These are phyloP conservation scores for Ceratocystis ficicola DNA, from an alignment of 2,329 filamentous ascomycete genomes.

Conservation along the genomic window DNA sequence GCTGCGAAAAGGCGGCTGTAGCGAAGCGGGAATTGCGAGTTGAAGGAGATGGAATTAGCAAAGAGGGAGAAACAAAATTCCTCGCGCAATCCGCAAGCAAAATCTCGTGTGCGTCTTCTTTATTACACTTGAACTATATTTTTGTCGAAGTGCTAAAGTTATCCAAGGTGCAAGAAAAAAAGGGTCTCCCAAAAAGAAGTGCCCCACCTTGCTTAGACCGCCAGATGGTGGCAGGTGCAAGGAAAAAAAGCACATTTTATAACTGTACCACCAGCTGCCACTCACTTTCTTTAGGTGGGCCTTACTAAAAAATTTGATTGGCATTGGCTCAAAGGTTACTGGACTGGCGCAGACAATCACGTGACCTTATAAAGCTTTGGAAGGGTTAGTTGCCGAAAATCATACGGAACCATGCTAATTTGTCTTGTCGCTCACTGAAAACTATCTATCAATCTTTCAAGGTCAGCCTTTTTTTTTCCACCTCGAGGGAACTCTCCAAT, in stretches of 20 bases:
- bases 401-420: constrained; percentile 23
- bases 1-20: not conserved
- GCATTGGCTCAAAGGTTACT: constrained; percentile 23
- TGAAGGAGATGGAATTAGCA: not conserved
- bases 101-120: too few relatives aligned
- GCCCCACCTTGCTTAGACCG: not conserved
- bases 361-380: constrained; percentile 13
- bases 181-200: constrained; percentile 7
- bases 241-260: too few relatives aligned
- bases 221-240: not conserved
- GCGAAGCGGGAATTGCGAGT: not conserved
- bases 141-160: not conserved
- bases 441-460: not conserved
- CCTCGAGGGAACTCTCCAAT: constrained; percentile 33
- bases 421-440: constrained; percentile 12
- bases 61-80: constrained; percentile 10
- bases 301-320: constrained; percentile 20
- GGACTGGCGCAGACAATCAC: constrained; percentile 19
- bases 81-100: too few relatives aligned
- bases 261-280: not conserved
- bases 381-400: constrained; percentile 21
- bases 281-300: not conserved
- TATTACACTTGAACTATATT: too few relatives aligned
- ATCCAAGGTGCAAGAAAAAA: constrained; percentile 4
- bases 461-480: constrained; percentile 11